A percentile compares a stretch with the other conserved stretches of the same genome.
phyloP scores from a whole-genome alignment of 306 rosid species.

The Coriaria nepalensis region DNA sequence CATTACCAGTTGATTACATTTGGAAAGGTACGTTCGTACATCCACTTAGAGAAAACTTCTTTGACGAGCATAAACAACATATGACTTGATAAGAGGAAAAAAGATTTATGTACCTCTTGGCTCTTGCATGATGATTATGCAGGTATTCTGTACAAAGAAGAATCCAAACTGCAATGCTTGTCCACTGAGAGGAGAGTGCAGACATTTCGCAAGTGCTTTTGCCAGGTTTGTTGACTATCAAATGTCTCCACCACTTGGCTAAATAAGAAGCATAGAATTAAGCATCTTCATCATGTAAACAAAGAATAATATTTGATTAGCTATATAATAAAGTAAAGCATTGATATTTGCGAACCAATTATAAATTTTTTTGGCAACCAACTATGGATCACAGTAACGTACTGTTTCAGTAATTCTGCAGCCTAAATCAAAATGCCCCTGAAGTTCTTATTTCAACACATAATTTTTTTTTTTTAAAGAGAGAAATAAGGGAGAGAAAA shows the following conservation, averaged over 20 bases:
- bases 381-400: too few relatives aligned
- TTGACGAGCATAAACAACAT: slow-evolving; percentile 6
- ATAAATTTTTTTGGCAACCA: too few relatives aligned
- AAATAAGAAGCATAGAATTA: background rate
- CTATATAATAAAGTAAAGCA: too few relatives aligned
- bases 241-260: slow-evolving; percentile 8
- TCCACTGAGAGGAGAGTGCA: slow-evolving; percentile 98
- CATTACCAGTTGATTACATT: slow-evolving; percentile 97
- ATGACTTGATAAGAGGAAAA: slow-evolving; percentile 1
- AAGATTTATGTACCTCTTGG: slow-evolving; percentile 10
- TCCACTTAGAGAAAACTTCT: slow-evolving; percentile 1
- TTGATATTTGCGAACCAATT: too few relatives aligned
- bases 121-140: slow-evolving; percentile 18
- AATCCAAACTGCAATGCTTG: slow-evolving; percentile 96
- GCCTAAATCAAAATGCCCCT: too few relatives aligned
- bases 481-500: background rate
- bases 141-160: slow-evolving; percentile 91
- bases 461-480: too few relatives aligned
- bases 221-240: slow-evolving; percentile 55
- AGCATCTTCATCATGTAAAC: too few relatives aligned
- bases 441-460: too few relatives aligned
- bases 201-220: slow-evolving; percentile 97
- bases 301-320: too few relatives aligned
- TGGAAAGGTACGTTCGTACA: slow-evolving; percentile 53
- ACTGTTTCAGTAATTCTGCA: too few relatives aligned